phyloP scores from a whole-genome alignment of 75 land plant species.

The Adiantum capillusveneris region DNA sequence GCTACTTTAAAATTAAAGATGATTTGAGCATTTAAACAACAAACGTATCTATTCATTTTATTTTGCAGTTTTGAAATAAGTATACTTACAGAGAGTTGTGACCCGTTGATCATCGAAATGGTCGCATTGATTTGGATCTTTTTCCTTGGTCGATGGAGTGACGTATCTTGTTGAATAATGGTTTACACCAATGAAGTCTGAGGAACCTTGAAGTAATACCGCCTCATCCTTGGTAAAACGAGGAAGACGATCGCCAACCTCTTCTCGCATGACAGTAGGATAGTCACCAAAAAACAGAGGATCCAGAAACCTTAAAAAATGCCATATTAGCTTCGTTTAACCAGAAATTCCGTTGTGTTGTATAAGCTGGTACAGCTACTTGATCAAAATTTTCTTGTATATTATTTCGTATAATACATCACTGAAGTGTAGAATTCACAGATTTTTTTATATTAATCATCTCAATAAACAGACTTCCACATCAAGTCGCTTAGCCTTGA shows the following conservation, averaged over 20 bases:
- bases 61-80: not conserved
- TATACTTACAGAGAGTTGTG: conserved; percentile 45
- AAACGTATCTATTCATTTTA: not conserved
- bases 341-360: too few species aligned
- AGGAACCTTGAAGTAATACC: conserved; percentile 27
- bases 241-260: conserved; percentile 57
- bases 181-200: conserved; percentile 75
- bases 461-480: too few species aligned
- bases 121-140: conserved; percentile 14
- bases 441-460: too few species aligned
- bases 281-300: conserved; percentile 76
- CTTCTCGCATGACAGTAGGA: conserved; percentile 60
- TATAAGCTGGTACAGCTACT: too few species aligned
- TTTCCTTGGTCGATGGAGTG: conserved; percentile 15
- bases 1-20: too few species aligned
- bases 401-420: too few species aligned
- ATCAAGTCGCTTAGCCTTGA: too few species aligned
- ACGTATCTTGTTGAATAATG: conserved; percentile 66
- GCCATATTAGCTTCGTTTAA: too few species aligned
- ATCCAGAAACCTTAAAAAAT: conserved; percentile 65
- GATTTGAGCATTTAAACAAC: too few species aligned
- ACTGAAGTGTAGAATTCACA: too few species aligned
- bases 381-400: too few species aligned
- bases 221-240: conserved; percentile 46
- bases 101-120: conserved; percentile 43